These are phyloP conservation scores for Selenicereus undatus DNA, from an alignment of 148 eudicot species.

Conservation along the genomic window DNA sequence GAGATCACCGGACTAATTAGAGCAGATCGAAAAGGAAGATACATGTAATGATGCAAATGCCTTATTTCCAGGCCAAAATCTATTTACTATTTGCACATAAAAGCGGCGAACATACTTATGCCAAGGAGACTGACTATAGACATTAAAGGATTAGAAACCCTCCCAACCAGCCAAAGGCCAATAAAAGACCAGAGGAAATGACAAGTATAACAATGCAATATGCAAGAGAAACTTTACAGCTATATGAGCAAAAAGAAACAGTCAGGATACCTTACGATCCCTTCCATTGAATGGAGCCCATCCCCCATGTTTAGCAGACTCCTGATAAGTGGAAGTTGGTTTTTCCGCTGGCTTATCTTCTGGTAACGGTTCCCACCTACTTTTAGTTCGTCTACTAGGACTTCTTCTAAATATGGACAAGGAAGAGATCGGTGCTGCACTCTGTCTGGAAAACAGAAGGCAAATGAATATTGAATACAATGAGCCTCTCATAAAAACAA, in stretches of 20 bases:
- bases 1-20: constrained; percentile 17
- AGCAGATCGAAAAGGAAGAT: background rate
- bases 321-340: constrained; percentile 38
- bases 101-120: background rate
- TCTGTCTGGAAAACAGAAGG: constrained; percentile 37
- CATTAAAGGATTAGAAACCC: background rate
- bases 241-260: constrained; percentile 1
- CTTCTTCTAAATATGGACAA: constrained; percentile 59
- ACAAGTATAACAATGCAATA: background rate
- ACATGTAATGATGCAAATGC: background rate
- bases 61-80: constrained; percentile 1
- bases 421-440: constrained; percentile 40
- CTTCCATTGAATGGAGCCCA: constrained; percentile 51
- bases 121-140: background rate
- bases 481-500: background rate
- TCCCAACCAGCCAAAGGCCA: background rate
- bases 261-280: constrained; percentile 55
- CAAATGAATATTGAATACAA: constrained; percentile 11
- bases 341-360: constrained; percentile 60
- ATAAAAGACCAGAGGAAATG: background rate
- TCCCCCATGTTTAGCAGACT: constrained; percentile 51
- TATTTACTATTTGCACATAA: constrained; percentile 3
- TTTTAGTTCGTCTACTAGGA: constrained; percentile 82
- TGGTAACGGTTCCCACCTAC: constrained; percentile 96
- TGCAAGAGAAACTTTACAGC: background rate